A percentile compares a stretch with the other conserved stretches of the same genome.
Conservation (phyloP, 768 basidiomycete genomes). For the Panellus pusillus region DNA sequence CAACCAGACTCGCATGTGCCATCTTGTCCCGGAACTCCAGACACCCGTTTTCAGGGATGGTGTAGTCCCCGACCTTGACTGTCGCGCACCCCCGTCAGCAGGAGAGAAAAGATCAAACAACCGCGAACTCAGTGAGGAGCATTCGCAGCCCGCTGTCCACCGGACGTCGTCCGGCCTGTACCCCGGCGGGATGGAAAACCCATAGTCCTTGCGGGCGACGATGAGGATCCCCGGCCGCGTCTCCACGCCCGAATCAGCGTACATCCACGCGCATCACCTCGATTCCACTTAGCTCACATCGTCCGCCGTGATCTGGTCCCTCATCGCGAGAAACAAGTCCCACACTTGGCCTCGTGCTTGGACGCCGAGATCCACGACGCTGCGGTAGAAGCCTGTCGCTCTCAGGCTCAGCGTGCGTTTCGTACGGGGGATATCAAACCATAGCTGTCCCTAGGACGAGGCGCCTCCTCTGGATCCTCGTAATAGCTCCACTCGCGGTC, state of each 20-base stretch:
- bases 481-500: constrained; percentile 16
- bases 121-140: constrained; percentile 11
- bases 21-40: constrained; percentile 14
- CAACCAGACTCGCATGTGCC: constrained; percentile 8
- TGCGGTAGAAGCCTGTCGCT: constrained; percentile 15
- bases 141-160: constrained; percentile 16
- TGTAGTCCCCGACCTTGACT: constrained; percentile 20
- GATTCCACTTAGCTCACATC: constrained; percentile 14
- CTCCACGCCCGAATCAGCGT: neutral
- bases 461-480: constrained; percentile 3
- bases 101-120: no score
- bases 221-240: constrained; percentile 15
- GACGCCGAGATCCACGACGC: constrained; percentile 13
- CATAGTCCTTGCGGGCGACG: constrained; percentile 16
- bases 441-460: constrained; percentile 8
- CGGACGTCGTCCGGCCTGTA: constrained; percentile 11
- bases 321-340: constrained; percentile 17
- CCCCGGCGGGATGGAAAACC: constrained; percentile 8
- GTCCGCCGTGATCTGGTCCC: constrained; percentile 11
- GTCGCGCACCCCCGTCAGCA: no score
- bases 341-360: constrained; percentile 14
- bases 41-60: constrained; percentile 14
- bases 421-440: neutral
- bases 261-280: neutral
- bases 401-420: neutral